A percentile compares a stretch with the other conserved stretches of the same genome.
These are phyloP conservation scores for Cutaneotrichosporon curvatum DNA, from an alignment of 1,284 basidiomycete genomes.

Conservation along the genomic window DNA sequence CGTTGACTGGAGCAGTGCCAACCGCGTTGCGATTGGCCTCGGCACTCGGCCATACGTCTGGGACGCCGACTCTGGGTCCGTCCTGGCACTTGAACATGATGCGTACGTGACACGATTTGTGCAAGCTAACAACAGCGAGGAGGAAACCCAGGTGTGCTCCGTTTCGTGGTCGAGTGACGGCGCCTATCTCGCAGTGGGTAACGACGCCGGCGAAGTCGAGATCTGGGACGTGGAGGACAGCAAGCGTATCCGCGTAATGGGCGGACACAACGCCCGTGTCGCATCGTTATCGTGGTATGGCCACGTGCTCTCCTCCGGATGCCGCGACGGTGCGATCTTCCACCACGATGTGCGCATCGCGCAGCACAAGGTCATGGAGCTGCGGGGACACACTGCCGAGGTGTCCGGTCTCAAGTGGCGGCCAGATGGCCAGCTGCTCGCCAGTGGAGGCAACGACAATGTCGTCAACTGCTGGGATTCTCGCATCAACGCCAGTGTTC, in stretches of 20 bases:
- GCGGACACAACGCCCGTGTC: constrained; percentile 67
- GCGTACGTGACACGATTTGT: constrained; percentile 17
- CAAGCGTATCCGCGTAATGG: constrained; percentile 79
- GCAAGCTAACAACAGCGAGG: constrained; percentile 11
- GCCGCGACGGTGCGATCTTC: constrained; percentile 84
- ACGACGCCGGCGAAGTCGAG: constrained; percentile 76
- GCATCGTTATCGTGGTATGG: constrained; percentile 77
- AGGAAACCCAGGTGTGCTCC: constrained; percentile 63
- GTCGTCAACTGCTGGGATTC: constrained; percentile 96
- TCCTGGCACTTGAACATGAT: constrained; percentile 58
- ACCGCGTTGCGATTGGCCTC: constrained; percentile 81
- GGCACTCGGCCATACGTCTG: constrained; percentile 79
- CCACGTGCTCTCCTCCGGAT: constrained; percentile 79
- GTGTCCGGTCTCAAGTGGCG: constrained; percentile 63
- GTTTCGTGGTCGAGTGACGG: constrained; percentile 85
- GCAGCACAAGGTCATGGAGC: constrained; percentile 79
- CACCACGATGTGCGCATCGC: constrained; percentile 87
- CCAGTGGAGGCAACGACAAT: constrained; percentile 91
- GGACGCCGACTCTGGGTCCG: constrained; percentile 83
- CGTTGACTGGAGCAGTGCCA: constrained; percentile 78
- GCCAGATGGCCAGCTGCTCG: constrained; percentile 74
- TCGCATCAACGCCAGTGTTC: constrained; percentile 49
- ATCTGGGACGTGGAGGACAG: constrained; percentile 88
- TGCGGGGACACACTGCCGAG: constrained; percentile 81
- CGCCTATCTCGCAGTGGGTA: constrained; percentile 74